Evolutionary conservation across 2,329 filamentous ascomycete species (phyloP), one percentile per base, ranked within the genome.

Genomic region (Macrophomina pseudophaseolina): DNA sequence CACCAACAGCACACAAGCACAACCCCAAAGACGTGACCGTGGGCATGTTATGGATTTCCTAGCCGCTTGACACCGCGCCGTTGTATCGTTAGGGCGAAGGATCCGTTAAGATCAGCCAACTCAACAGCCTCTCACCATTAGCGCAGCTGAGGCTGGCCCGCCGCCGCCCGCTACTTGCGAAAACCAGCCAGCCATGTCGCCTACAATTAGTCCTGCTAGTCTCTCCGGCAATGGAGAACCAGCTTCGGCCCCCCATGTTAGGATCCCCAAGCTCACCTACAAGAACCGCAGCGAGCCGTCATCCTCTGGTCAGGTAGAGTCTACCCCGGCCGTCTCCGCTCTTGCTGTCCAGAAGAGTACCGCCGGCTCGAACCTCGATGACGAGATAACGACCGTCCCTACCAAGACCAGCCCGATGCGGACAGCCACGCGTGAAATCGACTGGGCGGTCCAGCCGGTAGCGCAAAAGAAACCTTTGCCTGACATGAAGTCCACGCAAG

Each of bases 181-280:
- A 35, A 2, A 28, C 8, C 33, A 38, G 58, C 58, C n/a, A 49
- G 58, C 23, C 28, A 62, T 49, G 58, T 30, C 58, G 35, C 12
- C 40, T 48, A 16, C 56, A 33, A 60, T 46, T 46, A 46, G 30
- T 48, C 40, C 28, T 33, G 14, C 30, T 46, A 40, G 40, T 33
- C 5, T 52, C 40, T 48, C 48, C 23, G 35, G 52, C 18, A 52
- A 32, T 49, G 16, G 51, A 38, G 23, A 62, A 35, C 40, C 54
- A 9, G 32, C 54, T 14, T 46, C 44, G 28, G 64, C 38, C 30
- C 28, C 46, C 18, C 44, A 38, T 8, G 18, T 23, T 23, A 42
- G 58, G 16, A 64, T 58, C 12, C 63, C 67, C 4, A 62, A 40
- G 28, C 54, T 68, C 38, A 66, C 64, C 4, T 68, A 66, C 35